Percentiles rank a stretch among this genome's conserved stretches.
Conservation (phyloP, 192 early-diverging fungal genomes). For the Geranomyces variabilis region DNA sequence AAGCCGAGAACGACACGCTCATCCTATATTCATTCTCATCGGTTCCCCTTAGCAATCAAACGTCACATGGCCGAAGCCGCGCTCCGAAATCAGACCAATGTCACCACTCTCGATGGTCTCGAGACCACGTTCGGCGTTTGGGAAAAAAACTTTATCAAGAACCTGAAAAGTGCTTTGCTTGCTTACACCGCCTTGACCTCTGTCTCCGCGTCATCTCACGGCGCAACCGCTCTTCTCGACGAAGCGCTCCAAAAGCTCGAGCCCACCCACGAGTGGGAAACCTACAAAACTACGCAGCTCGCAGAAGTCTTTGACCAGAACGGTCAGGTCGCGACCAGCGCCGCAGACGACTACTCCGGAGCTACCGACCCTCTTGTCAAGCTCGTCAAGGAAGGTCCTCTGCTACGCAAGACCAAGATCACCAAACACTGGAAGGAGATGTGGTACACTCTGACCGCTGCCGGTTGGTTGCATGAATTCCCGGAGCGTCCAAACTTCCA, state of each 20-base stretch:
- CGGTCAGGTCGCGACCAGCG: not conserved
- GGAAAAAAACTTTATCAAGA: conserved; percentile 20
- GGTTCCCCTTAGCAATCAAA: conserved; percentile 16
- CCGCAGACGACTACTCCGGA: conserved; percentile 18
- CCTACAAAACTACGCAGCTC: conserved; percentile 9
- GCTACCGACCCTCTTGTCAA: conserved; percentile 19
- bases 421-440: conserved; percentile 28
- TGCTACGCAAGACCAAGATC: conserved; percentile 27
- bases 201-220: not conserved
- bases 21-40: too few species aligned
- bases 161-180: conserved; percentile 21
- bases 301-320: not conserved
- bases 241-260: conserved; percentile 17
- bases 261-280: conserved; percentile 21
- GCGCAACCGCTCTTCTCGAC: conserved; percentile 11
- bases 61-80: conserved; percentile 14
- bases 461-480: conserved; percentile 34
- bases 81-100: not conserved
- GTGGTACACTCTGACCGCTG: conserved; percentile 19
- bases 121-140: conserved; percentile 13
- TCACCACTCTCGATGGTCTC: conserved; percentile 7
- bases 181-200: conserved; percentile 25
- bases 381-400: conserved; percentile 24
- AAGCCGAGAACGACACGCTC: not conserved
- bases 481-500: conserved; percentile 21